Base-by-base conservation (phyloP, 139 green algal species). In the Closterium sp. region DNA sequence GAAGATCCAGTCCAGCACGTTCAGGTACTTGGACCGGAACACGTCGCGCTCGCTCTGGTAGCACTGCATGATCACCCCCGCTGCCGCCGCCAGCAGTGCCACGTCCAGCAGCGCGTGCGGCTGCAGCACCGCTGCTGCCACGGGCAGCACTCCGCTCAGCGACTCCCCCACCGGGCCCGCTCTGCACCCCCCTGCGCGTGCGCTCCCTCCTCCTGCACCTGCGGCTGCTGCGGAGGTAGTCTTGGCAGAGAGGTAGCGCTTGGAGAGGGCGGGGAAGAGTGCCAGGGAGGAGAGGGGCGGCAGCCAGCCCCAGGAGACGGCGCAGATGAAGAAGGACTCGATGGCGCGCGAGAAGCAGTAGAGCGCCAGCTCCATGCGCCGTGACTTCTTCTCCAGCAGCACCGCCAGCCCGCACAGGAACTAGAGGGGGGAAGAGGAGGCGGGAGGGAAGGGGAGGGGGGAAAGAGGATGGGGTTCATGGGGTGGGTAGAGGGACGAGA, bases 291-390 rank as follows among this genome's bases (percentile, higher is more conserved):
- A 86, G 81, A 86, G 81, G 16, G 84, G 16, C 35, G 90, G 91
- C 84, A 96, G 89, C 66, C 88, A 95, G 16, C 91, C 91, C 94
- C 95, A 96, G 12, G 90, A 86, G 1, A 35, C 66, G 38, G 95
- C 84, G 83, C 94, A 97, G 89, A 97, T 89, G 23, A 93, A 95
- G 87, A 96, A 97, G 1, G 94, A 95, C 95, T 98, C 97, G 19
- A 97, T 31, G 32, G 96, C 95, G 31, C 96, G 92, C 0, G 94
- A 95, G 38, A 95, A 33, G 89, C 95, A 96, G 95, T 99, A 99
- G 36, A 98, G 93, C 25, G 97, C 97, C 66, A 99, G 96, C 95
- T 99, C 97, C 97, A 98, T 98, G 88, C 97, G 96, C 21, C 97
- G 95, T 31, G 88, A 94, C 94, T 98, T 98, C 95, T 99, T 99